Evolutionary conservation across 2,329 filamentous ascomycete species (phyloP).

Genomic region (Pezicula rhizophila): DNA sequence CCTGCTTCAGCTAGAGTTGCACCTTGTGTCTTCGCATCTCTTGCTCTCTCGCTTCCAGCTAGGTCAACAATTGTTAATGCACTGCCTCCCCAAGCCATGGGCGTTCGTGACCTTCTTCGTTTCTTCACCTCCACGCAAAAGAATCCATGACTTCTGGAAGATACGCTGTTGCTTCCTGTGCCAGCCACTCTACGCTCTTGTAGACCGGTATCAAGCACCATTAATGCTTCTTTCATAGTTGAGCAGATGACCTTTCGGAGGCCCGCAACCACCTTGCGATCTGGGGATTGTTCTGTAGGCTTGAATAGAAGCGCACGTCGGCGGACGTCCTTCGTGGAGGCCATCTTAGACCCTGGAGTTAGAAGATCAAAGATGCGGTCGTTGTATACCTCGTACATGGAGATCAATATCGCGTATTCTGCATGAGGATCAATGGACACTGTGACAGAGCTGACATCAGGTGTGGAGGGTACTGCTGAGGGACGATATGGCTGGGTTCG

Average conservation of each 20-base stretch:
- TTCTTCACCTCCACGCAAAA: conserved; percentile 95
- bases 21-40: conserved; percentile 89
- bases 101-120: conserved; percentile 45
- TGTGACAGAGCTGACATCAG: conserved; percentile 66
- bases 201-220: conserved; percentile 84
- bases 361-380: conserved; percentile 95
- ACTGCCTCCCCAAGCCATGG: conserved; percentile 66
- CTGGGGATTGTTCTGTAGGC: conserved; percentile 77
- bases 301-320: conserved; percentile 89
- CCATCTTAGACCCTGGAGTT: conserved; percentile 53
- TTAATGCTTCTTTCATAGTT: conserved; percentile 74
- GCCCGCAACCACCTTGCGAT: conserved; percentile 91
- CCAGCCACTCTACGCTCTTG: conserved; percentile 82
- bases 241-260: conserved; percentile 85
- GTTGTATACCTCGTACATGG: conserved; percentile 99
- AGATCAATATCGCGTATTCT: conserved; percentile 84
- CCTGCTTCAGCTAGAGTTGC: conserved; percentile 90
- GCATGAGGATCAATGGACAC: conserved; percentile 61
- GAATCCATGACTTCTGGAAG: conserved; percentile 90
- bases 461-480: conserved; percentile 65
- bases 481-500: conserved; percentile 60
- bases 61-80: conserved; percentile 85
- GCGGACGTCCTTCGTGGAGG: conserved; percentile 61
- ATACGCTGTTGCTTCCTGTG: conserved; percentile 88
- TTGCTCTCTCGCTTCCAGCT: conserved; percentile 86